phyloP scores from a whole-genome alignment of 2,329 filamentous ascomycete genomes.

The Pestalotiopsis fici region DNA sequence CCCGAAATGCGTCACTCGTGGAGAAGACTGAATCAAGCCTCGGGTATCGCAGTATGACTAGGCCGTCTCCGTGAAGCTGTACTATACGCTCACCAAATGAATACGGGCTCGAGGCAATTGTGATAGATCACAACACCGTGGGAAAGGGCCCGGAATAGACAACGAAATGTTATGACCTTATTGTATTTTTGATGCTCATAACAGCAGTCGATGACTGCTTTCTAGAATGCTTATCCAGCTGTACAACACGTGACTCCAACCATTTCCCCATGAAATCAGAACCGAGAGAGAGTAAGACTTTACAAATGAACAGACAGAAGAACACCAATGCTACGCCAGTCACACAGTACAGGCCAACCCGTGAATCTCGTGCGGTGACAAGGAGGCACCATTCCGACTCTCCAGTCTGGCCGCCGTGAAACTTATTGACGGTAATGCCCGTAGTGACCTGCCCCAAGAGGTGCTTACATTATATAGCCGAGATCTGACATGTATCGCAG shows the following conservation, averaged over 20 bases:
- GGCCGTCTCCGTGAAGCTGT: not conserved
- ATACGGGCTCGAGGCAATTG: not conserved
- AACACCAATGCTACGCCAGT: slow-evolving; percentile 1
- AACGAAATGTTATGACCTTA: not conserved
- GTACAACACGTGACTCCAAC: slow-evolving; percentile 5
- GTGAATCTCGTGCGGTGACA: not conserved
- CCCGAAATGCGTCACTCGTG: not conserved
- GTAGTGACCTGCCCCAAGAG: not conserved
- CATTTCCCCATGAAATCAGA: not conserved
- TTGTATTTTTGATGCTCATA: not conserved
- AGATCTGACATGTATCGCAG: not conserved
- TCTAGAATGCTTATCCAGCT: slow-evolving; percentile 13
- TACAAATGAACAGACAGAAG: slow-evolving; percentile 6
- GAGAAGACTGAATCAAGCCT: not conserved
- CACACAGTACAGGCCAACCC: not conserved
- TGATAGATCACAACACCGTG: not conserved
- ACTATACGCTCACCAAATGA: not conserved
- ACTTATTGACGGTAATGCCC: not conserved
- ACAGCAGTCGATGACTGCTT: slow-evolving; percentile 1
- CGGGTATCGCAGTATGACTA: not conserved
- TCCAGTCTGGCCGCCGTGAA: not conserved
- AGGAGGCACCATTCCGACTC: not conserved
- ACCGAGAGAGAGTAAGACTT: slow-evolving; percentile 8
- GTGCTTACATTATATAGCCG: not conserved
- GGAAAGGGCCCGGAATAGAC: not conserved